phyloP scores from a whole-genome alignment of 352 stramenopile species.

The Phytopythium boreale region DNA sequence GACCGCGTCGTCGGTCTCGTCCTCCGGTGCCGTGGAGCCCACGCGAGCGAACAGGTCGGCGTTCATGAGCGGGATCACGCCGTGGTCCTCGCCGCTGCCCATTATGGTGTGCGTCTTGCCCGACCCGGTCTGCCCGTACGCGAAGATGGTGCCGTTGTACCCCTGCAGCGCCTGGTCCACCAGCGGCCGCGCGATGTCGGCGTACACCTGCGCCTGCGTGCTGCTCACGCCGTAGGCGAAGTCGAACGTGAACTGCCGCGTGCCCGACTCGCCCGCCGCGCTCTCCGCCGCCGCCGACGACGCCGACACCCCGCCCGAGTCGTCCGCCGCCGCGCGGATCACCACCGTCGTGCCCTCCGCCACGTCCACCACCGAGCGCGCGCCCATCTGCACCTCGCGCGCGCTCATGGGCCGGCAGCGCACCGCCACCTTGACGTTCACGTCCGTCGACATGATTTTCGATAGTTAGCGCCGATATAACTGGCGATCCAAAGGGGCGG shows the following conservation, averaged over 20 bases:
- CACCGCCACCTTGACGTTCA: constrained; percentile 90
- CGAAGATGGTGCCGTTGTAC: constrained; percentile 83
- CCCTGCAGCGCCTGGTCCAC: constrained; percentile 77
- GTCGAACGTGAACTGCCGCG: constrained; percentile 84
- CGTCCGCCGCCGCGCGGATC: constrained; percentile 34
- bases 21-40: constrained; percentile 21
- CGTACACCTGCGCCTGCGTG: constrained; percentile 79
- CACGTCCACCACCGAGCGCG: constrained; percentile 52
- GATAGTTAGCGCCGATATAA: neutral
- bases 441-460: constrained; percentile 52
- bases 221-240: constrained; percentile 73
- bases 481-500: neutral
- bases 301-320: constrained; percentile 7
- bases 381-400: constrained; percentile 65
- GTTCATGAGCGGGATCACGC: constrained; percentile 91
- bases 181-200: constrained; percentile 66
- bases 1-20: constrained; percentile 7
- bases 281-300: constrained; percentile 4
- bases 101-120: constrained; percentile 91
- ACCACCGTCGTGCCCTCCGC: constrained; percentile 51
- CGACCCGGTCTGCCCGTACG: constrained; percentile 71
- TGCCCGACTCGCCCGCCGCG: constrained; percentile 7
- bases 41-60: constrained; percentile 76
- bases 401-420: constrained; percentile 84
- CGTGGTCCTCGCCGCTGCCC: constrained; percentile 59